phyloP scores from a whole-genome alignment of 768 basidiomycete species.

The Panellus pusillus region DNA sequence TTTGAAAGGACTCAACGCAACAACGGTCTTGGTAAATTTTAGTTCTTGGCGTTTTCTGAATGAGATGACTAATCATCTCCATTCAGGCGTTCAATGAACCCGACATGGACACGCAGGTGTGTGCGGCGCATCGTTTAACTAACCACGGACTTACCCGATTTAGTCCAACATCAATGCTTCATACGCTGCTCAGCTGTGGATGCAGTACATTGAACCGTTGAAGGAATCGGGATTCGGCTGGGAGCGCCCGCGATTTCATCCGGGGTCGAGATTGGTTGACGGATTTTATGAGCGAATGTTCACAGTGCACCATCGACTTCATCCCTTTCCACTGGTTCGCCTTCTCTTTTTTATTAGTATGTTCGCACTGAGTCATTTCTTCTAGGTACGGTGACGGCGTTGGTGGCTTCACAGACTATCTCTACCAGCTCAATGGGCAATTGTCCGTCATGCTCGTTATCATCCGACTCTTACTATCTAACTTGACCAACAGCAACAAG shows the following conservation, averaged over 20 bases:
- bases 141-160: too few relatives aligned
- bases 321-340: constrained; percentile 49
- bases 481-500: constrained; percentile 23
- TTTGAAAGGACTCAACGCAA: constrained; percentile 47
- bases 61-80: constrained; percentile 33
- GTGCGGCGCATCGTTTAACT: too few relatives aligned
- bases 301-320: constrained; percentile 49
- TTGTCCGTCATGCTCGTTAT: constrained; percentile 32
- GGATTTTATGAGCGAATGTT: constrained; percentile 54
- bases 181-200: constrained; percentile 57
- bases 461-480: too few relatives aligned
- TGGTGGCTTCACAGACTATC: constrained; percentile 53
- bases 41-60: not conserved
- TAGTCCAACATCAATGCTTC: constrained; percentile 43
- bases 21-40: constrained; percentile 42
- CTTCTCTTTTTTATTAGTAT: constrained; percentile 26
- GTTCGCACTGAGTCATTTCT: constrained; percentile 17
- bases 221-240: constrained; percentile 45
- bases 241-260: constrained; percentile 62
- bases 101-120: constrained; percentile 45
- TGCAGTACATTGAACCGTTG: constrained; percentile 55
- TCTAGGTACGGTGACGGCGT: constrained; percentile 59
- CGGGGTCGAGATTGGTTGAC: constrained; percentile 57
- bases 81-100: constrained; percentile 48
- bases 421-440: constrained; percentile 50